Evolutionary conservation across 805 yeast genomes (phyloP).

Genomic region (Lipomyces spencermartinsiae): DNA sequence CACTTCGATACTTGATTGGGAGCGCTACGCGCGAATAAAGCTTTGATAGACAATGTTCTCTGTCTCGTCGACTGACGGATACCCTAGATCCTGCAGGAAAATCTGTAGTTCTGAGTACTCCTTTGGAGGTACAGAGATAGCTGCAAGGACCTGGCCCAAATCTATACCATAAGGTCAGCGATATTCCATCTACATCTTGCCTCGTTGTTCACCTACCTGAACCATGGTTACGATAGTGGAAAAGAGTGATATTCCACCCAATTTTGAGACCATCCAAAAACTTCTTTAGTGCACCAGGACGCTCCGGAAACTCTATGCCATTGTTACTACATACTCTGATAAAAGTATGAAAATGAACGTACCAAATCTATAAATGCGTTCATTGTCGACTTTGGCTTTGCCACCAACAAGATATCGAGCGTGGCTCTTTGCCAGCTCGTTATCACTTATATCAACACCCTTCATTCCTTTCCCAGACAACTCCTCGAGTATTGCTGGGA

Average conservation of each 20-base stretch:
- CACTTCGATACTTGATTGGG: neutral
- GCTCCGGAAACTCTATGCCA: constrained; percentile 90
- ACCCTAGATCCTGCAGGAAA: constrained; percentile 75
- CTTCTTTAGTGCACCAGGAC: constrained; percentile 89
- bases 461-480: constrained; percentile 58
- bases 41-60: constrained; percentile 84
- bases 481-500: constrained; percentile 64
- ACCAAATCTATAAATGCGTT: constrained; percentile 71
- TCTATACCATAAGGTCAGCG: constrained; percentile 50
- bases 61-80: constrained; percentile 79
- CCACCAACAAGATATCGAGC: constrained; percentile 98
- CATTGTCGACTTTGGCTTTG: constrained; percentile 71
- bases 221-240: constrained; percentile 97
- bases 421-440: constrained; percentile 94
- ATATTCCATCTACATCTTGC: neutral
- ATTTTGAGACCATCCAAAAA: constrained; percentile 74
- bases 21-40: constrained; percentile 54
- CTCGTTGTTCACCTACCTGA: constrained; percentile 48
- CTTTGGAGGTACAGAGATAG: constrained; percentile 79
- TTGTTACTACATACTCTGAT: neutral
- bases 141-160: constrained; percentile 89
- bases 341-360: neutral
- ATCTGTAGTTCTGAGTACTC: constrained; percentile 68
- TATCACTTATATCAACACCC: constrained; percentile 85
- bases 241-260: constrained; percentile 90